These are phyloP conservation scores for Anthostomella pinea DNA, from an alignment of 2,329 filamentous ascomycete genomes.

Conservation along the genomic window DNA sequence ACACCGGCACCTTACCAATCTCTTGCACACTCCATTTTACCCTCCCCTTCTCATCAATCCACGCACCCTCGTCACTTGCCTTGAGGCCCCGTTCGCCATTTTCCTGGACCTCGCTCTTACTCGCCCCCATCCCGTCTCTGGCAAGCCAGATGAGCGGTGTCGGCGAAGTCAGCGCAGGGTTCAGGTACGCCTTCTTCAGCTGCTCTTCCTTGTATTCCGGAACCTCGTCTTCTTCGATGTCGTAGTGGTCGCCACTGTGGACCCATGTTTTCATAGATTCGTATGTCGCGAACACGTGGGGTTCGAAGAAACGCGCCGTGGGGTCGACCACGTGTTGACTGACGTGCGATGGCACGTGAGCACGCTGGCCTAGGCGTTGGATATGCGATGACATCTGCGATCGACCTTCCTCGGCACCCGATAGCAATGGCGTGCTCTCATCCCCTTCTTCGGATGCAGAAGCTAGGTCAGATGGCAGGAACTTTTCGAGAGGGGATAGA, in stretches of 20 bases:
- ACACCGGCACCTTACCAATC: constrained; percentile 27
- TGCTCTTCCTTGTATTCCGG: constrained; percentile 28
- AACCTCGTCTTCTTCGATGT: constrained; percentile 15
- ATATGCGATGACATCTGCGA: constrained; percentile 16
- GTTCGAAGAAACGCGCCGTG: constrained; percentile 27
- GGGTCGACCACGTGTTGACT: constrained; percentile 22
- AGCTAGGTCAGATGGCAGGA: constrained; percentile 24
- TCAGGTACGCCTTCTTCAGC: constrained; percentile 27
- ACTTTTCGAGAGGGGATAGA: constrained; percentile 29
- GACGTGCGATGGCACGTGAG: constrained; percentile 17
- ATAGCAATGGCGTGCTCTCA: constrained; percentile 27
- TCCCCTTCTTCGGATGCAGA: constrained; percentile 13
- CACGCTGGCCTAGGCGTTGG: constrained; percentile 21
- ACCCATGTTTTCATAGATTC: constrained; percentile 26
- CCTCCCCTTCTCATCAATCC: constrained; percentile 54
- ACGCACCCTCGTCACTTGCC: constrained; percentile 61
- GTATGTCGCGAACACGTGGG: constrained; percentile 26
- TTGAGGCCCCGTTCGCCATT: constrained; percentile 58
- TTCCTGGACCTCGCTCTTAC: constrained; percentile 57
- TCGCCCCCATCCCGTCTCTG: constrained; percentile 57
- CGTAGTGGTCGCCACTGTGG: constrained; percentile 17
- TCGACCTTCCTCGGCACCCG: constrained; percentile 25
- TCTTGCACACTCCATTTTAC: constrained; percentile 23
- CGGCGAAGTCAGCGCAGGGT: constrained; percentile 35
- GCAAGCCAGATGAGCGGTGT: constrained; percentile 65